Conservation (phyloP, 805 yeast genomes). For the Yamadazyma scolyti region DNA sequence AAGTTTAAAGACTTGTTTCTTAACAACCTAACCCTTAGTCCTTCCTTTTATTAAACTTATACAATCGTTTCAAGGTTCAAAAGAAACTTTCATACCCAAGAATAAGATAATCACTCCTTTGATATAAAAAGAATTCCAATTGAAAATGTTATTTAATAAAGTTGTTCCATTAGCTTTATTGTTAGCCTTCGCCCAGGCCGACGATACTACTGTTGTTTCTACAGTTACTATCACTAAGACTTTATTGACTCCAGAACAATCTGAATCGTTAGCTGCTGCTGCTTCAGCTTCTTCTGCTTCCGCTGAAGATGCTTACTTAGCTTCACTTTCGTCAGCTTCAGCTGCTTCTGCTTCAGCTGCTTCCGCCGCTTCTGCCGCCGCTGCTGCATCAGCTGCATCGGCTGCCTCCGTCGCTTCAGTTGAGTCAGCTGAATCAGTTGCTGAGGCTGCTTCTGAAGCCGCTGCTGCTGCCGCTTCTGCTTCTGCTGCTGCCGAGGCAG, state of each 20-base stretch:
- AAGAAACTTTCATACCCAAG: no score
- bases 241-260: slow-evolving; percentile 43
- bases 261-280: slow-evolving; percentile 24
- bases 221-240: slow-evolving; percentile 48
- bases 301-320: slow-evolving; percentile 10
- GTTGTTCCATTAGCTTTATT: slow-evolving; percentile 6
- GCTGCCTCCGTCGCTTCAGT: slow-evolving; percentile 12
- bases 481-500: slow-evolving; percentile 6
- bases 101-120: no score
- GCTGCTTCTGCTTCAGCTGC: slow-evolving; percentile 6
- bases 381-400: slow-evolving; percentile 1
- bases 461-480: slow-evolving; percentile 3
- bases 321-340: slow-evolving; percentile 13
- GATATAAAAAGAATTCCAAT: no score
- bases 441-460: slow-evolving; percentile 5
- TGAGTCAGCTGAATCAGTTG: slow-evolving; percentile 10
- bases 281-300: slow-evolving; percentile 14
- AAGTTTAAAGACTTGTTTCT: no score
- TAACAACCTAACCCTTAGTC: no score
- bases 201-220: slow-evolving; percentile 37
- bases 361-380: slow-evolving; percentile 3
- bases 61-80: no score
- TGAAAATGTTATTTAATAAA: slow-evolving; percentile 13
- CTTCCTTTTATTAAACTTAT: no score
- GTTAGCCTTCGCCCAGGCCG: slow-evolving; percentile 15